Base-by-base conservation (phyloP, 371 early-diverging fungal species). In the Mucor ambiguus region DNA sequence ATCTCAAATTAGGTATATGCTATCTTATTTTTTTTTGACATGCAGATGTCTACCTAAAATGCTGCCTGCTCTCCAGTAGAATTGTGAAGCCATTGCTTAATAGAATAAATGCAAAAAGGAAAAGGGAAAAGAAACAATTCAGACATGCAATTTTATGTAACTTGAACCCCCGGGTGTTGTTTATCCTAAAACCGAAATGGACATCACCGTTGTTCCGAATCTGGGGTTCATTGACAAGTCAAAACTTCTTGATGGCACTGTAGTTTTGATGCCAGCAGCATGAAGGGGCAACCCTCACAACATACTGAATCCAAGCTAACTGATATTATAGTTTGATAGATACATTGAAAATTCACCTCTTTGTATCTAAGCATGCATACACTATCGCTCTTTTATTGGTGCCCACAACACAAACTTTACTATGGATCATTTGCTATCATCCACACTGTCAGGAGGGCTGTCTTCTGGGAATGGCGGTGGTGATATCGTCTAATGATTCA, bases 11-110 rank as follows among this genome's bases (percentile, higher is more conserved):
- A 58, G 29, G 16, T 24, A 52, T 14, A 52, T 52, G 3, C 16
- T 5, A 26, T 14, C 28, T 28, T 0, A 48, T 20, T 12, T 14
- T 5, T 5, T 30, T 7, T 28, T 46, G 20, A 26, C 20, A 11
- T 20, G 24, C 24, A 16, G 9, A 8, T 3, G 0, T 59, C 24
- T 82, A 85, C 85, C 85, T 46, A 86, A 49, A 37, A 82, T n/a
- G 28, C 74, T 66, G 22, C 79, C 85, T 46, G 87, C 87, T 61
- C 76, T 85, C 74, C 84, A 84, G 55, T 80, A 86, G 59, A 86
- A 81, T 58, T 72, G 58, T 16, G 85, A 80, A 32, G 75, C 64
- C 82, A 86, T 84, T 29, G 41, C 43, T 8, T 2, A 48, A 24
- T 41, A 18, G 18, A 20, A 26, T 11, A 29, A 12, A 6, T 54